Base-by-base conservation (phyloP, 129 eudicot species). In the Heracleum sosnowskyi region DNA sequence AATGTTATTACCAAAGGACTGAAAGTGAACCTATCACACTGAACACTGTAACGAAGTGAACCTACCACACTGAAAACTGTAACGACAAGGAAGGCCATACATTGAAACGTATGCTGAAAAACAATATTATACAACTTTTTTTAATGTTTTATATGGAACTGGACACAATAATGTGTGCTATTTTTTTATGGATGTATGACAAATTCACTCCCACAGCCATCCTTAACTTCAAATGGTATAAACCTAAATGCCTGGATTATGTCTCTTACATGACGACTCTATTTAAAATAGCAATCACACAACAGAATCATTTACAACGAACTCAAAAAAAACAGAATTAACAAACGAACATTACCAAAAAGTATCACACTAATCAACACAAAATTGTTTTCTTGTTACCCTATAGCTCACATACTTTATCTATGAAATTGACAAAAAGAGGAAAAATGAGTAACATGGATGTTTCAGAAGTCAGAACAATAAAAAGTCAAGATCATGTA, bases 1-100 rank as follows among this genome's bases (percentile, higher is more conserved):
- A 82, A 15, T 15, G n/a, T 53, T n/a, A 78, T 75, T 72, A 83
- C 31, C 16, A 73, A 34, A 60, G 68, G 34, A 44, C n/a, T 31
- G 57, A 37, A 49, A 53, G 34, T 9, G 45, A 47, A 78, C 35
- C 40, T 29, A 26, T 34, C n/a, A 47, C 13, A 62, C 33, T 31
- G 44, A 66, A 40, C 34, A 64, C 26, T 41, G 81, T 41, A 39
- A 76, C 28, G 40, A 66, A 53, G 34, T 9, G 45, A 47, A 78
- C 35, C 40, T 29, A 26, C 26, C n/a, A 47, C 13, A 62, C 33
- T 31, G 44, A 66, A 40, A 45, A 64, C 26, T 41, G 81, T 41
- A 39, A 76, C 28, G 40, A 66, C 35, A 12, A 3, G 10, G 39
- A 66, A 31, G 20, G 24, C 72, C 31, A 66, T 31, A 16, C 18